Evolutionary conservation across 2,329 filamentous ascomycete genomes (phyloP).

Genomic region (Metarhizium humberi): DNA sequence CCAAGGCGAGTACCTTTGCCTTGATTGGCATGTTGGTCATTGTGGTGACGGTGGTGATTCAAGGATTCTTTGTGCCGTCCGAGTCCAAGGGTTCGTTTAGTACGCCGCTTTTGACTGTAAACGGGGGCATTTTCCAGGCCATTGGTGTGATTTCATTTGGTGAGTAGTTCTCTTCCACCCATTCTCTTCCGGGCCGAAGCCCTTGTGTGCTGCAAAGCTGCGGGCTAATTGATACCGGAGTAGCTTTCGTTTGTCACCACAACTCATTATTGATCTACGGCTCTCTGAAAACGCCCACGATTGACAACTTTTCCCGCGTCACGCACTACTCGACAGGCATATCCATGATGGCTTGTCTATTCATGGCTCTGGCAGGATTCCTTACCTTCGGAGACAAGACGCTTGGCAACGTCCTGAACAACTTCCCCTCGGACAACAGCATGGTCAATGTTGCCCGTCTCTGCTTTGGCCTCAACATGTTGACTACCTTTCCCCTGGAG

Average conservation of each 20-base stretch:
- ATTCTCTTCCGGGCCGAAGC: neutral
- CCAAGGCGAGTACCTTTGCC: constrained; percentile 90
- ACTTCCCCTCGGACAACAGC: constrained; percentile 82
- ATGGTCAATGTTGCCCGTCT: constrained; percentile 93
- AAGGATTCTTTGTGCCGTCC: constrained; percentile 65
- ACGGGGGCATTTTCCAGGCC: constrained; percentile 84
- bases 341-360: constrained; percentile 83
- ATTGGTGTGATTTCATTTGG: constrained; percentile 97
- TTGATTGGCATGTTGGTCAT: constrained; percentile 91
- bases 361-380: constrained; percentile 83
- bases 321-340: constrained; percentile 90
- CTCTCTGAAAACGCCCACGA: constrained; percentile 84
- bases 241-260: constrained; percentile 68
- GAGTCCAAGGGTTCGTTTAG: constrained; percentile 65
- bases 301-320: constrained; percentile 87
- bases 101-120: constrained; percentile 65
- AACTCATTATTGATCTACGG: constrained; percentile 97
- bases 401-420: constrained; percentile 93
- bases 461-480: constrained; percentile 97
- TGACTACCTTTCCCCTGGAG: constrained; percentile 91
- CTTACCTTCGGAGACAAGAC: constrained; percentile 89
- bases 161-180: constrained; percentile 29
- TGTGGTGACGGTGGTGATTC: constrained; percentile 75
- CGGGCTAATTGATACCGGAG: neutral
- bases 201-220: no score